Evolutionary conservation across 2,329 filamentous ascomycete species (phyloP).

Genomic region (Sphaceloma murrayae): DNA sequence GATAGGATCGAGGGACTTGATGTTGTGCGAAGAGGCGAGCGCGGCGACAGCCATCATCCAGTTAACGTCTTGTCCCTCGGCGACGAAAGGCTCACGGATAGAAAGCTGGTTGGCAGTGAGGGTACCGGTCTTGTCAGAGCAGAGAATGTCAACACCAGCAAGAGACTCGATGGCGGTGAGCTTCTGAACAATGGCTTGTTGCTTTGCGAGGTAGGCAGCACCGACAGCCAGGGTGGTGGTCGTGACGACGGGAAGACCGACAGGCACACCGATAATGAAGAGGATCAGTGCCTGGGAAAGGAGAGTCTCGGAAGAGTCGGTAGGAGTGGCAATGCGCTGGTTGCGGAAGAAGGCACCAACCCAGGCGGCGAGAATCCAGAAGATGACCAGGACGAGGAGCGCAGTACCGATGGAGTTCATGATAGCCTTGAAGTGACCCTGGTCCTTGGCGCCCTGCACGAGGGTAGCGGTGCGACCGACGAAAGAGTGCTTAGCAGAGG

Average conservation of each 20-base stretch:
- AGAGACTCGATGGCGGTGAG: slow-evolving; percentile 69
- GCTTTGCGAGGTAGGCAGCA: slow-evolving; percentile 65
- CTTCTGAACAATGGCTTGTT: slow-evolving; percentile 73
- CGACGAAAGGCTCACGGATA: slow-evolving; percentile 67
- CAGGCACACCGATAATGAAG: slow-evolving; percentile 68
- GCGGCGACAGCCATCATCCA: slow-evolving; percentile 79
- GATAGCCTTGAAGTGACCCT: slow-evolving; percentile 73
- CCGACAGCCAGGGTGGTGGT: slow-evolving; percentile 69
- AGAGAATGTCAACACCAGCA: slow-evolving; percentile 67
- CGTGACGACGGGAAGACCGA: slow-evolving; percentile 70
- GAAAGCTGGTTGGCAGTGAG: slow-evolving; percentile 66
- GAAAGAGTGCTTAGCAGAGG: slow-evolving; percentile 62
- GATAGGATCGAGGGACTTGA: slow-evolving; percentile 68
- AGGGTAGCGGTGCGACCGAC: slow-evolving; percentile 66
- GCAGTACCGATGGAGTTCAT: slow-evolving; percentile 72
- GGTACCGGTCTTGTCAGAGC: slow-evolving; percentile 75
- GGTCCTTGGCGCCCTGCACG: slow-evolving; percentile 64
- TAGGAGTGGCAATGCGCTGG: slow-evolving; percentile 51
- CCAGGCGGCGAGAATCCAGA: slow-evolving; percentile 66
- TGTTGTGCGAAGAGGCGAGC: slow-evolving; percentile 67
- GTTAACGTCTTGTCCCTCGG: slow-evolving; percentile 67
- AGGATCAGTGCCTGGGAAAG: slow-evolving; percentile 61
- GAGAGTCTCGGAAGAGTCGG: slow-evolving; percentile 52
- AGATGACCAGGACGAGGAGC: slow-evolving; percentile 65
- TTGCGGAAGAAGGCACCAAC: slow-evolving; percentile 71